Evolutionary conservation across 352 stramenopile species (phyloP), one percentile per base, ranked within the genome.

Genomic region (Pythium vanterpoolii): DNA sequence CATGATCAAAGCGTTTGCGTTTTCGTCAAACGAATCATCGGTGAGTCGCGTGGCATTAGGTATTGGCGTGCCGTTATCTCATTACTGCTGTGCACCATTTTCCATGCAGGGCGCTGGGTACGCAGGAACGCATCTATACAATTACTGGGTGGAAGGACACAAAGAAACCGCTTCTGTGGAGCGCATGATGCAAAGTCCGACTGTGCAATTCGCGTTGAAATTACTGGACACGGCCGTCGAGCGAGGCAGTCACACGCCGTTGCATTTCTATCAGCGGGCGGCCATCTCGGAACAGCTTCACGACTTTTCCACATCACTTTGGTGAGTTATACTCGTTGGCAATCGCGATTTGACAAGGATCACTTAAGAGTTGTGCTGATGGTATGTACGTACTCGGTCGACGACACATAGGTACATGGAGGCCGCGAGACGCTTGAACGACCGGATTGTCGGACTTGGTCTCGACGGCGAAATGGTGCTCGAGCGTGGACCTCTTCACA

Each of bases 1-100:
- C 36, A 62, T 92, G 21, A 54, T 77, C 43, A 87, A 87, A 43
- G 47, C 77, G 1, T 53, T 66, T 45, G 31, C 63, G 3, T 62
- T 57, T 44, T 60, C 5, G 31, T 74, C 30, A 47, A 78, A 27
- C 45, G 71, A 27, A 19, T 5, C 23, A 26, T 53, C 63, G 44
- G 63, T 70, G 26, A 19, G 62, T 64, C 6, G 19, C 21, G 13
- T 27, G n/a, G n/a, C n/a, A n/a, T n/a, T n/a, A n/a, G n/a, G n/a
- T n/a, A n/a, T n/a, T n/a, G n/a, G n/a, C n/a, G n/a, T n/a, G n/a
- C n/a, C n/a, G n/a, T n/a, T n/a, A n/a, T n/a, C n/a, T n/a, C n/a
- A n/a, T n/a, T n/a, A n/a, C n/a, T n/a, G n/a, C n/a, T n/a, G n/a
- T n/a, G n/a, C n/a, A n/a, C n/a, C 21, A 30, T 11, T 36, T 56